Evolutionary conservation across 441 rosid genomes (phyloP).

Genomic region (Omphalea diandra): DNA sequence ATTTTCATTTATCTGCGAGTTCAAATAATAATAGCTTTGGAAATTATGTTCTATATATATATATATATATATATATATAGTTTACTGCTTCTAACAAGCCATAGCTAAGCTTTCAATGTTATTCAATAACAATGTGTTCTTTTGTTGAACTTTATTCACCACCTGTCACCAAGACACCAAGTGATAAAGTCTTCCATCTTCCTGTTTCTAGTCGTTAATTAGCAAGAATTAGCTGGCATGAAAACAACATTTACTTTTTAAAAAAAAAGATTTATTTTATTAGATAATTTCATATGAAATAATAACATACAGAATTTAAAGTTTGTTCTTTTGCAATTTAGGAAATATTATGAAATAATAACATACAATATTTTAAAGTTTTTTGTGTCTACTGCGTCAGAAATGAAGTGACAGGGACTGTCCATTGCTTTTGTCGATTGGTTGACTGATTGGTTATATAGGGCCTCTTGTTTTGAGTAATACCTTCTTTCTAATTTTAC

Average conservation of each 20-base stretch:
- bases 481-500: no score
- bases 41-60: no score
- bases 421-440: background rate
- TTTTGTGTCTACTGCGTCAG: background rate
- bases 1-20: background rate
- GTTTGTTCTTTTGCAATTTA: background rate
- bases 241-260: background rate
- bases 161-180: background rate
- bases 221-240: background rate
- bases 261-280: no score
- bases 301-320: no score
- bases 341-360: background rate
- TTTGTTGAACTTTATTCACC: background rate
- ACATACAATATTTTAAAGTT: background rate
- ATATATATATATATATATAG: no score
- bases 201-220: background rate
- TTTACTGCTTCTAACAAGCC: no score
- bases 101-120: background rate
- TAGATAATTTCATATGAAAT: no score
- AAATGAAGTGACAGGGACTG: no score
- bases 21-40: slow-evolving; percentile 1
- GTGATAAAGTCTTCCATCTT: background rate
- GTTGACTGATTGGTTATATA: no score
- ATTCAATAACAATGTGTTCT: background rate
- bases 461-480: no score